Base-by-base conservation (phyloP, 1,139 yeast genomes). In the Nakaseomyces uthaithaninus region DNA sequence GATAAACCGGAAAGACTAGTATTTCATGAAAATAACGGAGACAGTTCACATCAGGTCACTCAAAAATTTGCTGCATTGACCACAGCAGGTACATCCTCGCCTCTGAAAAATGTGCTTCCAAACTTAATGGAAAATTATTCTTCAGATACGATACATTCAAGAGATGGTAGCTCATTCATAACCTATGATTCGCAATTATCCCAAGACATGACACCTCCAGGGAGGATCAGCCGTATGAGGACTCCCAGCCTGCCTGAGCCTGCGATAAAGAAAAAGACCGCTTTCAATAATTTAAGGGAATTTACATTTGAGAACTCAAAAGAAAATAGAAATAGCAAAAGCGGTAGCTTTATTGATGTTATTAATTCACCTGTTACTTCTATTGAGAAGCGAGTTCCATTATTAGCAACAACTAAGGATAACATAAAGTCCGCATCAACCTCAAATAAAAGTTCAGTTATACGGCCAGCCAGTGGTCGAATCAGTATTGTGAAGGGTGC, bases 401-500 rank as follows among this genome's bases (percentile, higher is more conserved):
- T 26, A 12, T 17, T 31, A 11, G 17, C 30, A 18, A 31, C 14
- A 12, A 31, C 16, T 15, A 37, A 30, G 9, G 31, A 25, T 2
- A 18, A 30, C 11, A 15, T 27, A 16, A 34, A 24, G 30, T 7
- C 26, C 5, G 16, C 27, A 17, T 19, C 22, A n/a, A 20, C 20
- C 12, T 16, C 11, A 22, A 25, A 16, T 20, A 22, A 38, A 33
- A 42, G 37, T 25, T 46, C 48, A 6, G 50, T 44, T 1, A 42
- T 52, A 4, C 47, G 56, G 38, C 57, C 57, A 16, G 51, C 60
- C 3, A 58, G 63, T 41, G 64, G 64, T 8, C 49, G 64, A 34
- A 59, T 59, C 8, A 60, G 64, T 40, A 51, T 57, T 30, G 33
- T 43, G 3, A 54, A 48, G 35, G 44, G 48, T 15, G 36, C 43